These are phyloP conservation scores for Pseudohalonectria lignicola DNA, from an alignment of 2,329 filamentous ascomycete genomes.

Conservation along the genomic window DNA sequence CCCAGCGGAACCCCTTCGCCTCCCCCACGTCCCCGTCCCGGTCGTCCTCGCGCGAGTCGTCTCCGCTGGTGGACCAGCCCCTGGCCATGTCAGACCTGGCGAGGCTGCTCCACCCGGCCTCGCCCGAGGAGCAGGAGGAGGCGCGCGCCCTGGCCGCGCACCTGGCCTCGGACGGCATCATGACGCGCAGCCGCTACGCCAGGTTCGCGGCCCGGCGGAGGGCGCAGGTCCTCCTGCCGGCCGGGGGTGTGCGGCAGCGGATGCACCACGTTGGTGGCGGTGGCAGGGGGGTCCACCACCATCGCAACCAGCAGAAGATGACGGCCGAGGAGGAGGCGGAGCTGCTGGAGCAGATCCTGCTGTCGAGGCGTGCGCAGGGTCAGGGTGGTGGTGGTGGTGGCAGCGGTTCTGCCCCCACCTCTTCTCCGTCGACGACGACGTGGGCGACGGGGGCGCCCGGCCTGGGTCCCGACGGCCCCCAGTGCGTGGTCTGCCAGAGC, in stretches of 20 bases:
- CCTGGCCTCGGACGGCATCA: constrained; percentile 55
- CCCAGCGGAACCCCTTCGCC: constrained; percentile 19
- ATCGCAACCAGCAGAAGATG: constrained; percentile 27
- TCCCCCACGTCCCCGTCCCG: constrained; percentile 10
- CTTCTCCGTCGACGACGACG: constrained; percentile 14
- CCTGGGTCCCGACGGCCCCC: constrained; percentile 60
- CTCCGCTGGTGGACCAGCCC: constrained; percentile 49
- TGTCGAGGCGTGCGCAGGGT: constrained; percentile 21
- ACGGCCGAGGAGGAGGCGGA: constrained; percentile 48
- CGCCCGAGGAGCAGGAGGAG: constrained; percentile 67
- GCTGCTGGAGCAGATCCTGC: constrained; percentile 48
- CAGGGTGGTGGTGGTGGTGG: background rate
- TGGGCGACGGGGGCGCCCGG: constrained; percentile 66
- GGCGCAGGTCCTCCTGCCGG: constrained; percentile 50
- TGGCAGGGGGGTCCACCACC: constrained; percentile 21
- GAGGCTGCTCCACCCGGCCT: constrained; percentile 70
- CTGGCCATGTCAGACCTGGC: constrained; percentile 62
- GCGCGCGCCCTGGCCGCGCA: constrained; percentile 74
- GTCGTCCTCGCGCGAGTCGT: constrained; percentile 32
- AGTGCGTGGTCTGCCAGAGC: constrained; percentile 88
- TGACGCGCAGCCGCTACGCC: constrained; percentile 73
- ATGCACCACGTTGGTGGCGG: too few relatives aligned
- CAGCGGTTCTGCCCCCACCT: background rate
- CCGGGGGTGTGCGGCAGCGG: too few relatives aligned
- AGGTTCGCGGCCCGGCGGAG: constrained; percentile 58